These are phyloP conservation scores for Penicillium sp. DNA, from an alignment of 2,329 filamentous ascomycete species.

Conservation along the genomic window DNA sequence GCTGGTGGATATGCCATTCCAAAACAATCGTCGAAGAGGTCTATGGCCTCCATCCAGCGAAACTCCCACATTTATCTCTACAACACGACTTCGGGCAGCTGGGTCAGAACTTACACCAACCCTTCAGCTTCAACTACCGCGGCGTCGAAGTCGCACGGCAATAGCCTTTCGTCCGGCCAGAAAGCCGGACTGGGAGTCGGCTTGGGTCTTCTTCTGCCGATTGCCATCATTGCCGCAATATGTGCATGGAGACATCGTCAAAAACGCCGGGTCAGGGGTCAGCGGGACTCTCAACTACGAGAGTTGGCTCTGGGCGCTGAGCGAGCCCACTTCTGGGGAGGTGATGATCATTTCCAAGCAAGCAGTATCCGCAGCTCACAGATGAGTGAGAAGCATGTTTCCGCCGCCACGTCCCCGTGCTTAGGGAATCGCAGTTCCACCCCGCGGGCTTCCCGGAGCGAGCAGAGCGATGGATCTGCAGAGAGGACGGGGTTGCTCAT, in stretches of 20 bases:
- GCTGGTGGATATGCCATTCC: conserved; percentile 55
- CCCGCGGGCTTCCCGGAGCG: conserved; percentile 24
- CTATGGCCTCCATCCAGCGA: conserved; percentile 23
- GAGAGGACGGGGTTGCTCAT: conserved; percentile 43
- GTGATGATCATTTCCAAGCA: conserved; percentile 38
- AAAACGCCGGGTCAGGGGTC: conserved; percentile 41
- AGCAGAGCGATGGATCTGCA: conserved; percentile 29
- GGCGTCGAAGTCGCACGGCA: conserved; percentile 12
- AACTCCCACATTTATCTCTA: conserved; percentile 54
- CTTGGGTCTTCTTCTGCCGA: conserved; percentile 58
- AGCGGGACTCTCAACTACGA: conserved; percentile 53
- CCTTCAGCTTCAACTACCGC: conserved; percentile 25
- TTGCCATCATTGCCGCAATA: conserved; percentile 47
- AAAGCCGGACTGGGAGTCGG: conserved; percentile 61
- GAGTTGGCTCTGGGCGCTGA: conserved; percentile 51
- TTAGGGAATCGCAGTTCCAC: conserved; percentile 18
- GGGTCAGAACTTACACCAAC: conserved; percentile 55
- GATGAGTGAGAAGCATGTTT: conserved; percentile 19
- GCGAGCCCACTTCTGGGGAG: conserved; percentile 42
- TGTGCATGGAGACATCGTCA: conserved; percentile 50
- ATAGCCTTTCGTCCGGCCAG: conserved; percentile 32
- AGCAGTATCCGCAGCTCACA: conserved; percentile 34
- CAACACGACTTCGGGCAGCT: conserved; percentile 58
- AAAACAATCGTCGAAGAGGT: conserved; percentile 37
- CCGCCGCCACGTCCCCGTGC: conserved; percentile 29